These are phyloP conservation scores for Bimuria novae-zelandiae DNA, from an alignment of 2,329 filamentous ascomycete genomes.

Conservation along the genomic window DNA sequence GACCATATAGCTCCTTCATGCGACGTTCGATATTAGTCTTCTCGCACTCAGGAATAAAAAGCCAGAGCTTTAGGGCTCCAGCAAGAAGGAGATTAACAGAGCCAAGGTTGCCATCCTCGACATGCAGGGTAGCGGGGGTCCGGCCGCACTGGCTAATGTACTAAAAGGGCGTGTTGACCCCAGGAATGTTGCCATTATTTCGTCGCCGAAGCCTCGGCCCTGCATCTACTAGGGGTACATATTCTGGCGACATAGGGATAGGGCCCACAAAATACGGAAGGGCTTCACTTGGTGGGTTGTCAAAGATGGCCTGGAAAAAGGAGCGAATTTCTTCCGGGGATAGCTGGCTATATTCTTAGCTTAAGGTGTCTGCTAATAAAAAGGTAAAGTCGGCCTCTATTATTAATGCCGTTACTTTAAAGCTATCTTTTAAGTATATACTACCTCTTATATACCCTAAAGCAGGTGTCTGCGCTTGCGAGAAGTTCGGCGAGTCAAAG, in stretches of 20 bases:
- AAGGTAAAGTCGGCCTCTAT: not conserved
- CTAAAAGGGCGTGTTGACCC: constrained; percentile 6
- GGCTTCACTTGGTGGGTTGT: not conserved
- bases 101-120: constrained; percentile 6
- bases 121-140: constrained; percentile 3
- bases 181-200: not conserved
- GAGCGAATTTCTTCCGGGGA: not conserved
- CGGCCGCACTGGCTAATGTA: constrained; percentile 6
- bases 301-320: not conserved
- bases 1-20: not conserved
- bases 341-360: not conserved
- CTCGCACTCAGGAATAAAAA: constrained; percentile 4
- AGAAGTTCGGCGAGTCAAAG: not conserved
- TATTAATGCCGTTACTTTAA: not conserved
- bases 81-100: constrained; percentile 11
- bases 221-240: not conserved
- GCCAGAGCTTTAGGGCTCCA: constrained; percentile 7
- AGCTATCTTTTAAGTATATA: not conserved
- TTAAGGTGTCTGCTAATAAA: not conserved
- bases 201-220: not conserved
- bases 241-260: not conserved
- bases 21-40: not conserved
- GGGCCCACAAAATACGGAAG: constrained; percentile 1
- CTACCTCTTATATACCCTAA: not conserved
- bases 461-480: not conserved